phyloP scores from a whole-genome alignment of 2,329 filamentous ascomycete genomes.

The Chaetomium olivaceum region DNA sequence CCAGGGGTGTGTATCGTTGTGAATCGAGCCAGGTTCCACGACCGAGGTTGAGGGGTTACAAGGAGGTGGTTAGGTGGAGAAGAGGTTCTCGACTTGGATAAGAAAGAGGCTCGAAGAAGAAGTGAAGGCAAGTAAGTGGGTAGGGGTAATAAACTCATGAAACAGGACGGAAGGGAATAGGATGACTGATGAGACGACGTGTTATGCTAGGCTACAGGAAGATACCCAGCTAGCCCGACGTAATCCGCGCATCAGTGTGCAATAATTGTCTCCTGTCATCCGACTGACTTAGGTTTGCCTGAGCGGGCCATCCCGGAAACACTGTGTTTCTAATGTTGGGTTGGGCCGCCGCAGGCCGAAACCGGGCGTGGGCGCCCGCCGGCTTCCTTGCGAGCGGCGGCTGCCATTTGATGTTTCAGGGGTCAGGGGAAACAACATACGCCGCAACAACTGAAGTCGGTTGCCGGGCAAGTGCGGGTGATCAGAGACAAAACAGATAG shows the following conservation, averaged over 20 bases:
- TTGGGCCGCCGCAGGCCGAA: slow-evolving; percentile 20
- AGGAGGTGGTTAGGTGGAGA: not conserved
- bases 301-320: slow-evolving; percentile 22
- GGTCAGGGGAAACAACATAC: not conserved
- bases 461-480: not conserved
- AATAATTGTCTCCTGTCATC: slow-evolving; percentile 24
- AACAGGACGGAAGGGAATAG: not conserved
- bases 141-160: not conserved
- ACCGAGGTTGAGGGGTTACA: not conserved
- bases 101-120: not conserved
- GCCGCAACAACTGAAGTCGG: not conserved
- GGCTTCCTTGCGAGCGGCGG: not conserved
- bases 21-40: slow-evolving; percentile 10
- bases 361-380: slow-evolving; percentile 18
- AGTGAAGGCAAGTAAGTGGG: not conserved
- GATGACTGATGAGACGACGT: not conserved
- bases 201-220: not conserved
- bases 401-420: slow-evolving; percentile 1
- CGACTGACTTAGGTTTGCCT: slow-evolving; percentile 16
- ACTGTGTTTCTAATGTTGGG: slow-evolving; percentile 3
- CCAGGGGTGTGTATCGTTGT: not conserved
- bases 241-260: slow-evolving; percentile 27
- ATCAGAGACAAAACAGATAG: not conserved
- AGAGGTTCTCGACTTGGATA: not conserved
- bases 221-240: slow-evolving; percentile 4